These are phyloP conservation scores for Aureoboletus auriporus DNA, from an alignment of 768 basidiomycete genomes.

Conservation along the genomic window DNA sequence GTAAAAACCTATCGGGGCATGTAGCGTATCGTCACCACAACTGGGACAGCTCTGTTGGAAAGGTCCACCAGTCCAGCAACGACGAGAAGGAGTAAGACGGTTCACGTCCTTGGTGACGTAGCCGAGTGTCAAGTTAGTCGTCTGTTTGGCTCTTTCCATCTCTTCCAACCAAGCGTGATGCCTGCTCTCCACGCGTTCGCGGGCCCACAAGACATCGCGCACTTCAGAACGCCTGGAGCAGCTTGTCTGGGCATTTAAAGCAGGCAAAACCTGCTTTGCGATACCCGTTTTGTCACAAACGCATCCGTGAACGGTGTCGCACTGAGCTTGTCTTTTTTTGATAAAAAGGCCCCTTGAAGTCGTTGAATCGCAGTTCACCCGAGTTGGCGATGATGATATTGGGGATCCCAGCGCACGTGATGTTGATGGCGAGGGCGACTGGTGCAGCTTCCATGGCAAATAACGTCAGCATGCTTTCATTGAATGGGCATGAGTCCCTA, in stretches of 20 bases:
- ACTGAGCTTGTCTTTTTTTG: conserved; percentile 76
- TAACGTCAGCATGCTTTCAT: conserved; percentile 55
- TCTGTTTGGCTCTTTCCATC: conserved; percentile 42
- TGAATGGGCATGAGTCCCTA: conserved; percentile 61
- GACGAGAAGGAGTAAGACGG: neutral
- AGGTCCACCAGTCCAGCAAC: neutral
- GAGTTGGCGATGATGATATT: conserved; percentile 65
- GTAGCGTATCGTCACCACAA: conserved; percentile 68
- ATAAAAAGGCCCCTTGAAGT: conserved; percentile 70
- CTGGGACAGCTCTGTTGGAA: conserved; percentile 60
- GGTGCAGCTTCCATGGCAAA: conserved; percentile 53
- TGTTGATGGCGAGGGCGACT: conserved; percentile 55
- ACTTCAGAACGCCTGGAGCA: conserved; percentile 11
- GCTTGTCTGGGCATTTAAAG: conserved; percentile 45
- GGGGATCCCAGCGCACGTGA: conserved; percentile 54
- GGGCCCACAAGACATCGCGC: conserved; percentile 25
- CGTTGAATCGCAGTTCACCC: conserved; percentile 60
- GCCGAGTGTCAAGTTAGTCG: conserved; percentile 58
- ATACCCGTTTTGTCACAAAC: conserved; percentile 48
- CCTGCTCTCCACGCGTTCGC: conserved; percentile 44
- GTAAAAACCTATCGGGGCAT: conserved; percentile 58
- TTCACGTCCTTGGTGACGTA: conserved; percentile 69
- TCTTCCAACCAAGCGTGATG: conserved; percentile 57
- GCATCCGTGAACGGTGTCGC: conserved; percentile 64
- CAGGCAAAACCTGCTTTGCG: conserved; percentile 51